Percentiles rank a stretch among this genome's conserved stretches.
Evolutionary conservation across 371 early-diverging fungal species (phyloP).

Genomic region (Syncephalis plumigaleata): DNA sequence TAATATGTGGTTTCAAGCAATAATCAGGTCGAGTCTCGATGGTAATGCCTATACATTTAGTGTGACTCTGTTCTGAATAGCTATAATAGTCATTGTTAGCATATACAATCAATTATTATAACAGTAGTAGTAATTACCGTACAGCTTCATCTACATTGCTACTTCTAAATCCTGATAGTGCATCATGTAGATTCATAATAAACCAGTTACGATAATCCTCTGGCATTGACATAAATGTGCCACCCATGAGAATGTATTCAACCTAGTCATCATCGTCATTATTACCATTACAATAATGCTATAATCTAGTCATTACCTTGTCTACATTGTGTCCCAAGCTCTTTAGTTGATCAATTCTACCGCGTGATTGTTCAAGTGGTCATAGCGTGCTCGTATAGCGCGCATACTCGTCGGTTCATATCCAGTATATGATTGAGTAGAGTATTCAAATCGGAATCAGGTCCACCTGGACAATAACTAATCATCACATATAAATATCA

Average conservation of each 20-base stretch:
- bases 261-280: conserved; percentile 20
- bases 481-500: conserved; percentile 20
- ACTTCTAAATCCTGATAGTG: conserved; percentile 87
- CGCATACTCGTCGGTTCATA: conserved; percentile 99
- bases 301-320: conserved; percentile 32
- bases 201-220: conserved; percentile 97
- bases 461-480: conserved; percentile 96
- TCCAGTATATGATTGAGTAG: conserved; percentile 99
- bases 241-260: conserved; percentile 99
- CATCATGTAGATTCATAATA: conserved; percentile 95
- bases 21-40: conserved; percentile 99
- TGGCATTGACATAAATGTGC: conserved; percentile 97
- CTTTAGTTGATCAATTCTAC: conserved; percentile 92
- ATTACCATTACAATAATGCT: neutral
- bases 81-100: conserved; percentile 16
- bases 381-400: conserved; percentile 97
- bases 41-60: conserved; percentile 99
- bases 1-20: conserved; percentile 93
- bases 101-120: neutral
- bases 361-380: conserved; percentile 95
- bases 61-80: conserved; percentile 85
- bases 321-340: conserved; percentile 94
- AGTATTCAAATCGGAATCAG: conserved; percentile 99
- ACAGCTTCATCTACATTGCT: conserved; percentile 96
- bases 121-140: conserved; percentile 16